Base-by-base conservation (phyloP, 495 filamentous ascomycete genomes). In the Trichoderma erinaceum region DNA sequence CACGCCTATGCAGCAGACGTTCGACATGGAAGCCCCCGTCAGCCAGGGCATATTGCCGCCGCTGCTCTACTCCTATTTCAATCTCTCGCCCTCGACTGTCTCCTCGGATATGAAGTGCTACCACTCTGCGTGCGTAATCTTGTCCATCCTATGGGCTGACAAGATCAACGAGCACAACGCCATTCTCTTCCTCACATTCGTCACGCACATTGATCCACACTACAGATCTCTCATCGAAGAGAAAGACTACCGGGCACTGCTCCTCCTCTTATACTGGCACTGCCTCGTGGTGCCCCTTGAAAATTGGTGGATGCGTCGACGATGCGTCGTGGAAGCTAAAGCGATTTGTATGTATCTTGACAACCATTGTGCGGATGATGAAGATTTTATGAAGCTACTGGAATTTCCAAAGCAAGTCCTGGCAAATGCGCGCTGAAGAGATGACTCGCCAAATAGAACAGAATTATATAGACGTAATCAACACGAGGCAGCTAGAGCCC, bases 181-280 rank as follows among this genome's bases (percentile, higher is more conserved):
- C 43, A 32, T 64, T 11, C 29, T 75, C 16, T 2, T 52, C 16
- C 71, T 75, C 48, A 68, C 68, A 18, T 29, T 50, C 10, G 32
- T 66, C 41, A 70, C 70, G 48, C 23, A 50, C 8, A 41, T 68
- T 21, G 12, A 5, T 38, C 7, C 5, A 0, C 18, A 23, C 25
- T 13, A 16, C 2, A 29, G 56, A 4, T 12, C 56, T 18, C 48
- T 50, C 21, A 32, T n/a, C 15, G 0, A 79, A 68, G 46, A 71
- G 10, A 79, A 78, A 63, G 79, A 83, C 66, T 67, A 76, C 1
- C 66, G 74, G 11, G 79, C 81, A 3, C 44, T 83, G 68, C 66
- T 80, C 41, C 50, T 83, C 58, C 68, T 82, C 61, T 72, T 71
- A 4, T 80, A 76, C 68, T 83, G 76, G 75, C 78, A 78, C 68